phyloP scores from a whole-genome alignment of 2,329 filamentous ascomycete genomes.

The Colletotrichum liaoningense region DNA sequence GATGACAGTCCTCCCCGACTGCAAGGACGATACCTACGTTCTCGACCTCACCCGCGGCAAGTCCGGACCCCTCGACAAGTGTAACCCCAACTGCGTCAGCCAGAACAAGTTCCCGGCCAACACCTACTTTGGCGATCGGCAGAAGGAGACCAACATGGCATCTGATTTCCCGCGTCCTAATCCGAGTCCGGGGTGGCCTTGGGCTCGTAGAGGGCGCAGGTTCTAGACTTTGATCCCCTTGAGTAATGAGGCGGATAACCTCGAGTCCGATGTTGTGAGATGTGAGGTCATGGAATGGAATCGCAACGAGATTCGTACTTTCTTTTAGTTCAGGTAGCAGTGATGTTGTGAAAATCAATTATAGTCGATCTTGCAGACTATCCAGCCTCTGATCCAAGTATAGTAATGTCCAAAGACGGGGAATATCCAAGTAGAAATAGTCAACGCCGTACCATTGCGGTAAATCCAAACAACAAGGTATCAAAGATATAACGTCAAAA shows the following conservation, averaged over 20 bases:
- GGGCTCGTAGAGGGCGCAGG: background rate
- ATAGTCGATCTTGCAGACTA: conserved; percentile 3
- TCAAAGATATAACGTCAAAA: conserved; percentile 4
- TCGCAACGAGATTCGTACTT: background rate
- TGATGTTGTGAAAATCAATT: background rate
- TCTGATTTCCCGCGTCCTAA: conserved; percentile 13
- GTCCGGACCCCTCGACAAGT: conserved; percentile 34
- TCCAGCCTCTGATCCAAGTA: background rate
- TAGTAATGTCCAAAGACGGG: background rate
- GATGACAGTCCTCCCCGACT: conserved; percentile 31
- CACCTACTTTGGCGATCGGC: conserved; percentile 33
- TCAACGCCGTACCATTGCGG: background rate
- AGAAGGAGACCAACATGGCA: conserved; percentile 32
- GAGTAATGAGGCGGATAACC: no score
- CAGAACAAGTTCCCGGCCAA: conserved; percentile 34
- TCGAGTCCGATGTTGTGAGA: no score
- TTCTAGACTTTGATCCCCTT: background rate
- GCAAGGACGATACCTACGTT: conserved; percentile 33
- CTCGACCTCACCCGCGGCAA: conserved; percentile 34
- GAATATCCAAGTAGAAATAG: background rate
- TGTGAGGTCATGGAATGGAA: no score
- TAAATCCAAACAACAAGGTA: conserved; percentile 10
- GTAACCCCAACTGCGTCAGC: conserved; percentile 36
- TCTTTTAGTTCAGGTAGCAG: background rate
- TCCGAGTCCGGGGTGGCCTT: background rate